Conservation (phyloP, 208 protist species). For the Angomonas ambiguus region DNA sequence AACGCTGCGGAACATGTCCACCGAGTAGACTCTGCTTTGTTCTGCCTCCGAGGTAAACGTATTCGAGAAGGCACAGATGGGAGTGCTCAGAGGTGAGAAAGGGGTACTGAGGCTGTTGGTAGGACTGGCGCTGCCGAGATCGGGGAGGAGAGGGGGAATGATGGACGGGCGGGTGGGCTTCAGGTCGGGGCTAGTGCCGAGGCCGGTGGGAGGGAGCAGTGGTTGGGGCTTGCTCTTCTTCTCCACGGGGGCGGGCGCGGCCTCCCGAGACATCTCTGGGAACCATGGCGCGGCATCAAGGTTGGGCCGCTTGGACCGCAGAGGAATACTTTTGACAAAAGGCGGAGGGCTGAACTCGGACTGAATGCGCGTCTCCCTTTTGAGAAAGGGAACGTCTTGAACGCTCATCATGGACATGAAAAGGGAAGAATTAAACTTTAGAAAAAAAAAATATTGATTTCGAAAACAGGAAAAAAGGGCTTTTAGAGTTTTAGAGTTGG, state of each 20-base stretch:
- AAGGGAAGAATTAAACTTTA: too few species aligned
- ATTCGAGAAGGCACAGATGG: constrained; percentile 50
- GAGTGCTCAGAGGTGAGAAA: constrained; percentile 57
- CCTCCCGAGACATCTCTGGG: constrained; percentile 49
- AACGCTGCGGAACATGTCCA: constrained; percentile 78
- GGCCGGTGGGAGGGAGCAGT: constrained; percentile 41
- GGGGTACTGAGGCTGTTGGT: constrained; percentile 26
- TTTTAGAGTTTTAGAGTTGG: neutral
- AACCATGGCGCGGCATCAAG: too few species aligned
- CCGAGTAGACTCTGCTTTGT: constrained; percentile 44
- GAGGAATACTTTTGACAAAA: constrained; percentile 11
- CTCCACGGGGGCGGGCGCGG: constrained; percentile 29
- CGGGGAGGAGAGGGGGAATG: constrained; percentile 12
- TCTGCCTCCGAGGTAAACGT: constrained; percentile 57
- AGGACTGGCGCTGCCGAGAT: neutral
- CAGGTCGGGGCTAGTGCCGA: constrained; percentile 46
- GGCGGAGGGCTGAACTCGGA: neutral
- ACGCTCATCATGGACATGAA: too few species aligned
- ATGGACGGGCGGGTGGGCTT: constrained; percentile 21
- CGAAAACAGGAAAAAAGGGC: neutral
- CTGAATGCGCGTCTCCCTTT: neutral
- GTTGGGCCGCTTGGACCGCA: neutral
- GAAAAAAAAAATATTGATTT: too few species aligned
- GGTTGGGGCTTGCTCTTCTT: constrained; percentile 4
- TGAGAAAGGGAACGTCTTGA: neutral